Base-by-base conservation (phyloP, 805 yeast genomes). In the Candida ovalis region DNA sequence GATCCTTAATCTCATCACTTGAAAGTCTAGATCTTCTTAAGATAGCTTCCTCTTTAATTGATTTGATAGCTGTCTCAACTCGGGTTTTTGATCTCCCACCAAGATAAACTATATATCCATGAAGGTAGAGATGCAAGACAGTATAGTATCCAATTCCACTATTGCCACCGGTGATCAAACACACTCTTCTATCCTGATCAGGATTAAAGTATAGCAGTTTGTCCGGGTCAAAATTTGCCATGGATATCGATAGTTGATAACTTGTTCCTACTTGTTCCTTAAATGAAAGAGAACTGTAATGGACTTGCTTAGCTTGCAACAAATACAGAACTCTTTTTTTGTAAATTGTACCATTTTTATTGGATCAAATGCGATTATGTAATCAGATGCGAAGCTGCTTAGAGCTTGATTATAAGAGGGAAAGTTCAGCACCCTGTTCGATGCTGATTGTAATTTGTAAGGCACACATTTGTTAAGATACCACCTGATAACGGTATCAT, bases 101-200 rank as follows among this genome's bases (percentile, higher is more conserved):
- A 33, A 88, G 70, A 60, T 88, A 88, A 3, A 88, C 83, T 8
- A 74, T 70, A 61, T 77, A 86, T 0, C 96, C 96, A 63, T 88
- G 96, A 44, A 86, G 70, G 58, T 84, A 87, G 5, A 88, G 72
- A 58, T 87, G 91, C 22, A 87, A 70, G 8, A 81, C 88, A 0
- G 91, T 82, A 61, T 74, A 85, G 72, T 78, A 88, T 10, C 96
- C 96, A 18, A 86, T 78, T 0, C 96, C 96, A 47, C 85, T 77
- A 57, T 83, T 86, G 5, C 94, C 95, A 1, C 96, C 95, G 0
- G 94, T 84, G 27, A 88, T 80, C 6, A 88, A 68, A 2, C 88
- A 90, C 3, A 86, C 82, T 48, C 81, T 74, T 40, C 87, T 72
- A 24, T 76, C 79, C 2, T 52, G 52, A 1, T 55, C 51, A 0